These are phyloP conservation scores for Byssothecium circinans DNA, from an alignment of 2,329 filamentous ascomycete species.

Conservation along the genomic window DNA sequence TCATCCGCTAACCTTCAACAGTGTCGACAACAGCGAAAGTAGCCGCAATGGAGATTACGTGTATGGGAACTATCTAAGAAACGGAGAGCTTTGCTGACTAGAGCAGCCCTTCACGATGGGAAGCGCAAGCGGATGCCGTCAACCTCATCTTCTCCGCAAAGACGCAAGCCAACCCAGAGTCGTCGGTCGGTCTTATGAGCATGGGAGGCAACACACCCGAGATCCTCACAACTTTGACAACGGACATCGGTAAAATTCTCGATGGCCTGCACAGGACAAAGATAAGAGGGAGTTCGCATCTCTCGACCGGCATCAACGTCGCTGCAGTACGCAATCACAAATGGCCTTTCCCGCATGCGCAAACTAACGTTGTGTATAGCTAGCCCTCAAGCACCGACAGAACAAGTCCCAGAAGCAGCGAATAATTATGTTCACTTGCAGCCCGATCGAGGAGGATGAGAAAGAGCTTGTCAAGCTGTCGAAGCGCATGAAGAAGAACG, in stretches of 20 bases:
- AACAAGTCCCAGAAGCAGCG: conserved; percentile 96
- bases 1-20: conserved; percentile 39
- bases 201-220: conserved; percentile 98
- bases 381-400: conserved; percentile 95
- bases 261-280: conserved; percentile 80
- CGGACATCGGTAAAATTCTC: conserved; percentile 92
- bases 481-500: conserved; percentile 99
- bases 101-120: conserved; percentile 82
- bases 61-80: conserved; percentile 41
- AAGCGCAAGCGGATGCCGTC: conserved; percentile 93
- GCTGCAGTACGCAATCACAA: conserved; percentile 69
- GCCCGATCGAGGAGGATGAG: conserved; percentile 84
- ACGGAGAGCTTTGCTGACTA: conserved; percentile 36
- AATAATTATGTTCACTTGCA: conserved; percentile 96
- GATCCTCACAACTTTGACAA: conserved; percentile 93
- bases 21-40: conserved; percentile 97
- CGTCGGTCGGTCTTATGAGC: conserved; percentile 95
- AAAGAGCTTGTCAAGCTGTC: conserved; percentile 86
- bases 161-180: conserved; percentile 93
- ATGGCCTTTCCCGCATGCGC: conserved; percentile 82
- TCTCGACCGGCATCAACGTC: conserved; percentile 93
- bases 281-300: conserved; percentile 84
- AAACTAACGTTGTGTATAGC: conserved; percentile 57
- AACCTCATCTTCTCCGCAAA: conserved; percentile 95
- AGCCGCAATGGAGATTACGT: conserved; percentile 93